Conservation (phyloP, 805 yeast species). For the Candida odintsovae region DNA sequence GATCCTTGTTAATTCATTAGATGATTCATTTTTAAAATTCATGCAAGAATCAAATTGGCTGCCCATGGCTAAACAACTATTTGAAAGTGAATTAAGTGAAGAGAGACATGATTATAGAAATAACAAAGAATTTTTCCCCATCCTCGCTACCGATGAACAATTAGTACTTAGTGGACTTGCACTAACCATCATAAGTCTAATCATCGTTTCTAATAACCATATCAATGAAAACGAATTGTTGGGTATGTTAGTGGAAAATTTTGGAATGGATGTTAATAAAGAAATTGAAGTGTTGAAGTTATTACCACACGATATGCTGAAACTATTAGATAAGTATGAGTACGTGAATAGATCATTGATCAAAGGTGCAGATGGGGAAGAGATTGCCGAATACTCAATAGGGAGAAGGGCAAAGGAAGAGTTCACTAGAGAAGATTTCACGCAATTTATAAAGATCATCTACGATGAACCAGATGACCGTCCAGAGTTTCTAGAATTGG, state of each 20-base stretch:
- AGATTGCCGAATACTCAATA: slow-evolving; percentile 23
- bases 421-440: slow-evolving; percentile 21
- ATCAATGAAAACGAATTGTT: slow-evolving; percentile 37
- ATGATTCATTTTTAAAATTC: slow-evolving; percentile 12
- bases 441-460: slow-evolving; percentile 17
- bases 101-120: slow-evolving; percentile 21
- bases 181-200: slow-evolving; percentile 16
- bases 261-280: slow-evolving; percentile 16
- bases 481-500: slow-evolving; percentile 10
- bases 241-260: slow-evolving; percentile 32
- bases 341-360: slow-evolving; percentile 19
- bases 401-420: slow-evolving; percentile 26
- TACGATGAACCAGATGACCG: slow-evolving; percentile 18
- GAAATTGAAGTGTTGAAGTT: slow-evolving; percentile 10
- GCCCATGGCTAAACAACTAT: slow-evolving; percentile 6
- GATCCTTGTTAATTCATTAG: slow-evolving; percentile 11
- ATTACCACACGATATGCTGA: slow-evolving; percentile 17
- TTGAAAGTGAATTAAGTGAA: slow-evolving; percentile 19
- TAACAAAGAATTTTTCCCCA: slow-evolving; percentile 13
- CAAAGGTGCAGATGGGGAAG: slow-evolving; percentile 16
- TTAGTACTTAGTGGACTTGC: slow-evolving; percentile 18
- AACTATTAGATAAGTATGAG: slow-evolving; percentile 20
- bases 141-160: slow-evolving; percentile 12
- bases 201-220: slow-evolving; percentile 22
- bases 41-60: slow-evolving; percentile 15